Base-by-base conservation (phyloP, 2,329 filamentous ascomycete species). In the Nemania sp. region DNA sequence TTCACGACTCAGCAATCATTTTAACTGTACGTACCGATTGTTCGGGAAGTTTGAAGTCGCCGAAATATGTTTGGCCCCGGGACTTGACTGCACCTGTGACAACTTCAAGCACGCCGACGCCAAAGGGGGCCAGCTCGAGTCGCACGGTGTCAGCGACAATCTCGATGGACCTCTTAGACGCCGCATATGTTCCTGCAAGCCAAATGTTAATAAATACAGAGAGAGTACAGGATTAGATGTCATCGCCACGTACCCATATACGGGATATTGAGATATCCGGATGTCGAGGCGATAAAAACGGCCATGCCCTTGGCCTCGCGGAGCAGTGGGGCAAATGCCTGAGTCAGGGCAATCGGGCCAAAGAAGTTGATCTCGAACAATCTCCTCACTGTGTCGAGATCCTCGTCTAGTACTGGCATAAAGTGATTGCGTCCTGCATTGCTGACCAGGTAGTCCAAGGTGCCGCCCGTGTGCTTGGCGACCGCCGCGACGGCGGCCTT, bases 311-410 rank as follows among this genome's bases (percentile, higher is more conserved):
- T 71, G 2, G 69, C 60, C 37, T 67, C 67, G 57, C 73, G 68
- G 18, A 75, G 63, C 54, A 73, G 46, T 13, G 68, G 66, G 13
- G 66, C 59, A 50, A 75, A 73, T 1, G 66, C 64, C 40, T 72
- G 67, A 15, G 68, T 68, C 11, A 73, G 62, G 34, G 67, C 67
- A 40, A 75, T 65, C 0, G 68, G 67, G 7, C 37, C 49, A 29
- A 52, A 5, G 61, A 73, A 68, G 52, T 74, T 75, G 29, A 73
- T 68, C 18, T 71, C 71, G 40, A 72, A 74, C 21, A 73, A 56
- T 1, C 64, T 34, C 39, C 63, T 68, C 25, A 65, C 60, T 10
- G 17, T 40, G 3, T 64, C 54, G 13, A 70, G 52, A 40, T 70
- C 47, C 20, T 68, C 68, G 39, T 73, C 70, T 1, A 72, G 59